These are phyloP conservation scores for Rhododendron vialii DNA, from an alignment of 148 eudicot species.

Conservation along the genomic window DNA sequence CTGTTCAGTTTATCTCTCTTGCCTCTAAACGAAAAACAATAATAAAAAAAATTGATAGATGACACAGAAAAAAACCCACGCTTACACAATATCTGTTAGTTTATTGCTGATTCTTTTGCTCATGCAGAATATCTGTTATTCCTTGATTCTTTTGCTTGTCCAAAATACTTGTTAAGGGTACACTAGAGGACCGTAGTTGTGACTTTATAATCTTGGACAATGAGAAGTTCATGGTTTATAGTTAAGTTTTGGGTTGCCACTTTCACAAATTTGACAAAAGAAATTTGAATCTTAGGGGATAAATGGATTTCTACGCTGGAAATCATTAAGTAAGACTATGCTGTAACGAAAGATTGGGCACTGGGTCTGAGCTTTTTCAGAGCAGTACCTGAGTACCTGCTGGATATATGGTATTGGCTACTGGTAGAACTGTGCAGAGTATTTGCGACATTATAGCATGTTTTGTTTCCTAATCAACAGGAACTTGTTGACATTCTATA, in stretches of 20 bases:
- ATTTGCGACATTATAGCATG: background rate
- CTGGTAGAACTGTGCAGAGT: background rate
- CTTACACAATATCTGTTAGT: background rate
- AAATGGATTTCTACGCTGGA: background rate
- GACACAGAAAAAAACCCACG: background rate
- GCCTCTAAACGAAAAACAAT: background rate
- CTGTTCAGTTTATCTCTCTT: background rate
- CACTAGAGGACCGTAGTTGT: background rate
- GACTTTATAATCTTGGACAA: background rate
- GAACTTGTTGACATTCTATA: background rate
- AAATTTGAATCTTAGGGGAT: background rate
- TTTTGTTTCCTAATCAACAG: background rate
- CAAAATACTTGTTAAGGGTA: background rate
- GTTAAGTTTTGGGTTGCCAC: background rate
- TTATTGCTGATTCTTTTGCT: too few relatives aligned
- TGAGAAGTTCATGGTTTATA: background rate
- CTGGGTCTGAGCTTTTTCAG: background rate
- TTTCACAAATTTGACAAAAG: background rate
- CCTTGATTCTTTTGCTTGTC: background rate
- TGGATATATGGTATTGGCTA: background rate
- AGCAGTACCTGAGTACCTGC: background rate
- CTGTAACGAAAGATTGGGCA: background rate
- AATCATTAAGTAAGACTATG: background rate
- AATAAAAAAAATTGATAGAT: background rate
- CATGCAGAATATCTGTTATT: background rate